These are phyloP conservation scores for Dothiorella sarmentorum DNA, from an alignment of 2,329 filamentous ascomycete species.

Conservation along the genomic window DNA sequence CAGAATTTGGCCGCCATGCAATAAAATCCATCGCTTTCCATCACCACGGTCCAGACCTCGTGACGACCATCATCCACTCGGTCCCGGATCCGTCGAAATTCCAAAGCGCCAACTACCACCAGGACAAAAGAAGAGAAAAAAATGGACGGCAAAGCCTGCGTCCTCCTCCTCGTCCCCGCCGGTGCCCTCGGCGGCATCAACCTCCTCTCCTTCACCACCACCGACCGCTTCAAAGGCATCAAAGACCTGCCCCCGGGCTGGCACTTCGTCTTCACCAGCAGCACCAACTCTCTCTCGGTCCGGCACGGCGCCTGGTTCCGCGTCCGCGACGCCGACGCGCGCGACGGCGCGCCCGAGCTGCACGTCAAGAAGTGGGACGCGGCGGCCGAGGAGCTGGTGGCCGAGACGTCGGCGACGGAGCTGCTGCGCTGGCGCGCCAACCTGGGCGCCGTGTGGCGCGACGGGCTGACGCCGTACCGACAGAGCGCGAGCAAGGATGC, in stretches of 20 bases:
- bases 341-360: constrained; percentile 34
- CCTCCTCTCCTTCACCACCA: constrained; percentile 60
- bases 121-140: neutral
- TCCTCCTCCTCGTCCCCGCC: constrained; percentile 43
- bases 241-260: constrained; percentile 56
- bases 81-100: too few relatives aligned
- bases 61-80: neutral
- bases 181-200: constrained; percentile 53
- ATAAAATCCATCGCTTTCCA: neutral
- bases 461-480: constrained; percentile 48
- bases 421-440: constrained; percentile 53
- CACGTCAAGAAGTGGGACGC: constrained; percentile 57
- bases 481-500: constrained; percentile 38
- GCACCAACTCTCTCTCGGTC: constrained; percentile 56
- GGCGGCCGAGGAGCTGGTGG: constrained; percentile 44
- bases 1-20: neutral
- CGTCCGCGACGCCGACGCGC: constrained; percentile 39
- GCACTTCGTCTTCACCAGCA: constrained; percentile 61
- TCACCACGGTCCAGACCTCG: neutral
- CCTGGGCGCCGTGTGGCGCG: constrained; percentile 54
- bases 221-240: constrained; percentile 59
- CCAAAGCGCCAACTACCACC: neutral
- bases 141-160: constrained; percentile 15
- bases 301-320: constrained; percentile 62
- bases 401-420: constrained; percentile 41